Percentiles rank a stretch among this genome's conserved stretches.
Conservation (phyloP, 2,329 filamentous ascomycete species). For the Pseudogymnoascus sp. region DNA sequence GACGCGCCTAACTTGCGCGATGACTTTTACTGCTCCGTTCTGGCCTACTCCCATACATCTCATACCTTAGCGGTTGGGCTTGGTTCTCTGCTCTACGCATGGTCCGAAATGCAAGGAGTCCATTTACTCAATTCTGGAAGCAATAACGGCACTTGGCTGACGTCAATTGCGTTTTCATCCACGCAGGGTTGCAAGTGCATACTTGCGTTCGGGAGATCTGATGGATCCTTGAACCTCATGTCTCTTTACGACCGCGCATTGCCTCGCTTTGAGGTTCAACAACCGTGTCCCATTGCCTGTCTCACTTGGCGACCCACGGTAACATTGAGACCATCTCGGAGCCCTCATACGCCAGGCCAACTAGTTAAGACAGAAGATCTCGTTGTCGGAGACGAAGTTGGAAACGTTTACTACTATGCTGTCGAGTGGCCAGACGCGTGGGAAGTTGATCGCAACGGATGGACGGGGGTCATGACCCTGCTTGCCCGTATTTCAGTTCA, state of each 20-base stretch:
- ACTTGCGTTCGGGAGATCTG: slow-evolving; percentile 73
- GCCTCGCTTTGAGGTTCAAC: slow-evolving; percentile 66
- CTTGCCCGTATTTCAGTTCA: slow-evolving; percentile 71
- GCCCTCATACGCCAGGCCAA: slow-evolving; percentile 34
- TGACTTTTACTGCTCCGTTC: slow-evolving; percentile 88
- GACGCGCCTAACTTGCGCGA: slow-evolving; percentile 85
- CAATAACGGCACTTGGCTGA: slow-evolving; percentile 53
- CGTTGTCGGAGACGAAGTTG: slow-evolving; percentile 74
- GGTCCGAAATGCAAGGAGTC: slow-evolving; percentile 71
- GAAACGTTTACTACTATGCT: slow-evolving; percentile 78
- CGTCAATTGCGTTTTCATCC: slow-evolving; percentile 86
- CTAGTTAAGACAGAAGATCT: slow-evolving; percentile 69
- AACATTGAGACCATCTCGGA: slow-evolving; percentile 43
- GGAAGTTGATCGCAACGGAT: slow-evolving; percentile 56
- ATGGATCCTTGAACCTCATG: slow-evolving; percentile 69
- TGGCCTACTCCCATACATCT: slow-evolving; percentile 72
- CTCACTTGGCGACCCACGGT: slow-evolving; percentile 68
- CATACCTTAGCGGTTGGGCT: slow-evolving; percentile 78
- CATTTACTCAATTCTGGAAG: slow-evolving; percentile 45
- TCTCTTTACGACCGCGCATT: slow-evolving; percentile 59
- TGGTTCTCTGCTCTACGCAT: slow-evolving; percentile 71
- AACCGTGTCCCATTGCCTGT: slow-evolving; percentile 66
- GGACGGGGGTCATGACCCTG: slow-evolving; percentile 70
- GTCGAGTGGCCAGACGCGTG: slow-evolving; percentile 71
- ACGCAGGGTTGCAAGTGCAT: slow-evolving; percentile 65